A percentile compares a stretch with the other conserved stretches of the same genome.
phyloP scores from a whole-genome alignment of 371 early-diverging fungal genomes.

The Mucor lusitanicus region DNA sequence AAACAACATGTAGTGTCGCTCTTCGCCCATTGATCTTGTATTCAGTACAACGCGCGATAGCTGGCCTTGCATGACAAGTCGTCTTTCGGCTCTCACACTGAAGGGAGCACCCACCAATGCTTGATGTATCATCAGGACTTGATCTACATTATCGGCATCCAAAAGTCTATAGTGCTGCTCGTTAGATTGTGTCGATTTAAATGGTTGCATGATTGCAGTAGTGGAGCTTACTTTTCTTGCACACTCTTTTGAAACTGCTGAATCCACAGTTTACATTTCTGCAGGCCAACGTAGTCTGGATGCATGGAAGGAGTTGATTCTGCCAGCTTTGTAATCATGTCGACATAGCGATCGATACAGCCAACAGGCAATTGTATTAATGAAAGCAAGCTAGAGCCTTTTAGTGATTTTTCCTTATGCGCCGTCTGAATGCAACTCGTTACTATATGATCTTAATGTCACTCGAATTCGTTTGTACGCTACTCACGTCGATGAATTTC shows the following conservation, averaged over 20 bases:
- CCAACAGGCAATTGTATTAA: constrained; percentile 42
- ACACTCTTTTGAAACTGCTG: constrained; percentile 25
- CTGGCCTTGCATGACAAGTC: constrained; percentile 37
- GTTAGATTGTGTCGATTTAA: not conserved
- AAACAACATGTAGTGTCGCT: constrained; percentile 43
- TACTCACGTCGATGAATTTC: constrained; percentile 45
- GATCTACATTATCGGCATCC: constrained; percentile 46
- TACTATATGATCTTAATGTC: not conserved
- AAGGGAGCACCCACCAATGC: constrained; percentile 38
- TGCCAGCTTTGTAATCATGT: constrained; percentile 31
- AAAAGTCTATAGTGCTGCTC: constrained; percentile 20
- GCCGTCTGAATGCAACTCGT: constrained; percentile 5
- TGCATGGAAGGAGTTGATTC: constrained; percentile 39
- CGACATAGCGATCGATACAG: constrained; percentile 41
- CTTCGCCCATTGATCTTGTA: constrained; percentile 36
- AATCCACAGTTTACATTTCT: constrained; percentile 32
- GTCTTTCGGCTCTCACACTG: constrained; percentile 39
- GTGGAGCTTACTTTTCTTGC: constrained; percentile 29
- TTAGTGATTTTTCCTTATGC: constrained; percentile 22
- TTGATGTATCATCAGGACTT: constrained; percentile 47
- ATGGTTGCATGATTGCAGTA: not conserved
- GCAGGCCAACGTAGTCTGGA: constrained; percentile 41
- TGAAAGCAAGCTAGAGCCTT: constrained; percentile 29
- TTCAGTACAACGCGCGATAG: constrained; percentile 27
- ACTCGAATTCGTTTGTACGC: not conserved